phyloP scores from a whole-genome alignment of 768 basidiomycete species.

The Chlorophyllum brunneum region DNA sequence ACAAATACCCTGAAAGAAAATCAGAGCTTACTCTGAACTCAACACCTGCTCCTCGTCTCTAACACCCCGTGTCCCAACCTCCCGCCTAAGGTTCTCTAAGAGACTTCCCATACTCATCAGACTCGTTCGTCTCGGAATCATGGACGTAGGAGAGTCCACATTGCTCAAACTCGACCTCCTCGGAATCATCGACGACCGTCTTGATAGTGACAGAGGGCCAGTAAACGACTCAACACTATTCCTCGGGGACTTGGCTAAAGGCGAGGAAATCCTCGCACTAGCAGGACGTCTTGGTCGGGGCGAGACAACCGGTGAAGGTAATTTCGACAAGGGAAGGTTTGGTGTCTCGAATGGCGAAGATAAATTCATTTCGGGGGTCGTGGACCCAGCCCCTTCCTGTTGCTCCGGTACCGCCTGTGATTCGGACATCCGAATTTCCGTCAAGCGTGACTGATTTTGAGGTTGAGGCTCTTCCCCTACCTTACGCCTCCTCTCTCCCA shows the following conservation, averaged over 20 bases:
- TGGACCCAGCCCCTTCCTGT: not conserved
- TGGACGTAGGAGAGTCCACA: not conserved
- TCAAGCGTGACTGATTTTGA: not conserved
- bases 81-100: not conserved
- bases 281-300: not conserved
- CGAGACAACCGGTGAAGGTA: not conserved
- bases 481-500: conserved; percentile 63
- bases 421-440: too few relatives aligned
- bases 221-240: not conserved
- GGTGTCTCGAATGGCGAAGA: not conserved
- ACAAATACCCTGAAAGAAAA: not conserved
- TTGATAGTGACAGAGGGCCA: not conserved
- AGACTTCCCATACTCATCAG: conserved; percentile 1
- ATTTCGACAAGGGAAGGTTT: not conserved
- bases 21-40: not conserved
- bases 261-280: not conserved
- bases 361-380: not conserved
- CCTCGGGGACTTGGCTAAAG: not conserved
- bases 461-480: conserved; percentile 25
- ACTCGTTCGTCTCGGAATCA: conserved; percentile 5
- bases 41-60: not conserved
- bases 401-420: not conserved
- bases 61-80: not conserved
- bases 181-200: not conserved
- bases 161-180: not conserved